Evolutionary conservation across 1,284 basidiomycete genomes (phyloP).

Genomic region (Ustilago hordei): DNA sequence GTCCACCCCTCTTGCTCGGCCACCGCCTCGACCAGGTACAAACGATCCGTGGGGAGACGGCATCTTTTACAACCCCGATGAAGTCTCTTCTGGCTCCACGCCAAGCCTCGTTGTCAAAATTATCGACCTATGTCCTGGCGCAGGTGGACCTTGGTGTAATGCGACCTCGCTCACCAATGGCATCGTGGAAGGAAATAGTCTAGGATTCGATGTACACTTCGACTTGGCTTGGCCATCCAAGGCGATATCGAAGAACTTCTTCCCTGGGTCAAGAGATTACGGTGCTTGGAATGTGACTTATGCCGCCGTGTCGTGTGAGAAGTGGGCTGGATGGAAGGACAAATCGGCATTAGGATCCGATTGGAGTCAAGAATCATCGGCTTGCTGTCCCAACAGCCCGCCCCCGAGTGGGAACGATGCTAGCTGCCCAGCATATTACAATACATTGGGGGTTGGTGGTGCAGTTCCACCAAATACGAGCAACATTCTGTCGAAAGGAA

Average conservation of each 20-base stretch:
- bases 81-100: slow-evolving; percentile 33
- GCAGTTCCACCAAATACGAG: slow-evolving; percentile 46
- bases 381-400: slow-evolving; percentile 56
- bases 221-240: slow-evolving; percentile 62
- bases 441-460: slow-evolving; percentile 28
- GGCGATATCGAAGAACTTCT: slow-evolving; percentile 50
- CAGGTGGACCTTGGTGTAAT: slow-evolving; percentile 54
- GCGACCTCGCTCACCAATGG: slow-evolving; percentile 31
- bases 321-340: slow-evolving; percentile 55
- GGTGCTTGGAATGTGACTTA: slow-evolving; percentile 60
- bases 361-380: slow-evolving; percentile 52
- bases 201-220: slow-evolving; percentile 57
- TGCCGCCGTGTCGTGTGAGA: slow-evolving; percentile 44
- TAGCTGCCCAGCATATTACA: slow-evolving; percentile 47
- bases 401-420: slow-evolving; percentile 31
- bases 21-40: slow-evolving; percentile 28
- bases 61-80: slow-evolving; percentile 30
- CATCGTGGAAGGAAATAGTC: slow-evolving; percentile 40
- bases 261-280: slow-evolving; percentile 58
- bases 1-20: slow-evolving; percentile 47
- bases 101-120: slow-evolving; percentile 60
- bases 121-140: slow-evolving; percentile 54
- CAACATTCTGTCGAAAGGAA: slow-evolving; percentile 49
- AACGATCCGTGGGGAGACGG: slow-evolving; percentile 48
- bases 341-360: slow-evolving; percentile 52